A percentile compares a stretch with the other conserved stretches of the same genome.
Evolutionary conservation across 2,329 filamentous ascomycete species (phyloP).

Genomic region (Fusarium sp.): DNA sequence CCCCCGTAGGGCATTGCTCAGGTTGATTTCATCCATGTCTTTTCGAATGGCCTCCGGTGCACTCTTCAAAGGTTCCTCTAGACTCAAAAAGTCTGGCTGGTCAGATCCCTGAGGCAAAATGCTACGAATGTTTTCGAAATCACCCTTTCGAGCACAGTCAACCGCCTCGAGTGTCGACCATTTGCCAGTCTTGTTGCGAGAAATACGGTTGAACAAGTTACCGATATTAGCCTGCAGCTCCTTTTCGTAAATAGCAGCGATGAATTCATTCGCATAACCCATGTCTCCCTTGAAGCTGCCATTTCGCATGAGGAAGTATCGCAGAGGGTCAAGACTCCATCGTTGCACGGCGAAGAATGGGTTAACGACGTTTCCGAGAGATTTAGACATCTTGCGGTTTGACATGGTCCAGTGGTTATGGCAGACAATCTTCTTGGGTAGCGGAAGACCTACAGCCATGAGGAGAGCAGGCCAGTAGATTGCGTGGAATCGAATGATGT

Average conservation of each 20-base stretch:
- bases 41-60: constrained; percentile 52
- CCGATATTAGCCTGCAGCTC: constrained; percentile 81
- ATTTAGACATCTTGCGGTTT: constrained; percentile 95
- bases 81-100: constrained; percentile 40
- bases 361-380: constrained; percentile 92
- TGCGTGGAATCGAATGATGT: constrained; percentile 95
- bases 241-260: constrained; percentile 83
- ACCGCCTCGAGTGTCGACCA: constrained; percentile 77
- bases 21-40: constrained; percentile 72
- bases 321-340: constrained; percentile 87
- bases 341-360: constrained; percentile 91
- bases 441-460: constrained; percentile 83
- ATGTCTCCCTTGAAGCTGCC: constrained; percentile 82
- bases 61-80: constrained; percentile 41
- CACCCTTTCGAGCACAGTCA: constrained; percentile 39
- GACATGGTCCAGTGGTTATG: constrained; percentile 97
- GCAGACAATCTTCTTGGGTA: constrained; percentile 83
- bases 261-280: constrained; percentile 83
- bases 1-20: constrained; percentile 71
- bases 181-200: constrained; percentile 64
- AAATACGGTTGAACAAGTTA: constrained; percentile 80
- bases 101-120: not conserved
- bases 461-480: constrained; percentile 98
- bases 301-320: constrained; percentile 87
- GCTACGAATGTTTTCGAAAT: constrained; percentile 28